Base-by-base conservation (phyloP, 495 filamentous ascomycete species). In the Xylaria venustula region DNA sequence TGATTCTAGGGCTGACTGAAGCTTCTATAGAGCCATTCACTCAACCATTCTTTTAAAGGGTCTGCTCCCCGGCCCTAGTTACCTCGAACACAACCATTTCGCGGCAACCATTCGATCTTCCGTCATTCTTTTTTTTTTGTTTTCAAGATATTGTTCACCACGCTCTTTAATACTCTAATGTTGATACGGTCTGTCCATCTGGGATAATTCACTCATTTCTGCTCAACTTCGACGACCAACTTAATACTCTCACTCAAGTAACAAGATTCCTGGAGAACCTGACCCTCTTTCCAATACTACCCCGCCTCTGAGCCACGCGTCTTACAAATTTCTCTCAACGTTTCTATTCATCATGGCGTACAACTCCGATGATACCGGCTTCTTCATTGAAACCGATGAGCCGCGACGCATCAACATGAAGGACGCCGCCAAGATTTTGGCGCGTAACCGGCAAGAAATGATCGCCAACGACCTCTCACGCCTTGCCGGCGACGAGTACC, bases 381-480 rank as follows among this genome's bases (percentile, higher is more conserved):
- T 88, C 77, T 97, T 98, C 73, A 88, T 96, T 63, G 94, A 98
- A 74, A 83, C 83, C 53, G 85, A 91, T 65, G 88, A 93, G 62
- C 66, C 77, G 60, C 62, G 59, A 61, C 75, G 74, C 52, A 78
- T 77, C 23, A 86, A 87, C 63, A 81, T 80, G 65, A 86, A 88
- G 69, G 90, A 92, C 69, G 86, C 90, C 64, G 80, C 86, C 64
- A 90, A 88, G 74, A 79, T 87, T 65, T 77, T 91, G 65, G 87
- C 87, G 47, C 85, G 88, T 67, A 84, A 92, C 72, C 86, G 83
- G 67, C 92, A 96, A 75, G 85, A 89, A 71, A 85, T 84, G 64
- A 88, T 98, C 64, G 92, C 90, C 58, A 89, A 92, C 68, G 89
- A 97, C 60, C 81, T 98, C 55, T 97, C 93, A 32, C 85, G 84